Base-by-base conservation (phyloP, 257 asterid species). In the Cynanchum wilfordii region DNA sequence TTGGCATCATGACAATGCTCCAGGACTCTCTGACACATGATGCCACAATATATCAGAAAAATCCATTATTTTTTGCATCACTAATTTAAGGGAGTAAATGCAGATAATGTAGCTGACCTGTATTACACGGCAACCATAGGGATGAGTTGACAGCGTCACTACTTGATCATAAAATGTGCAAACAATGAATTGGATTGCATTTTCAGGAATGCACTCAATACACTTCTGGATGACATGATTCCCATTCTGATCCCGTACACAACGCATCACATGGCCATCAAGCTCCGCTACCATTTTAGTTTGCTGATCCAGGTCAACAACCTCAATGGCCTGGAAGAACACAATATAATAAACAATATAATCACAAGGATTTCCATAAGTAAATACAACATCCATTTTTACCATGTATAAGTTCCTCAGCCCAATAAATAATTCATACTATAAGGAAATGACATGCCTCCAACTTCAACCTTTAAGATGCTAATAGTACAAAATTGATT, bases 41-140 rank as follows among this genome's bases (percentile, higher is more conserved):
- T 40, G 59, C 24, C 67, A 15, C 69, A 75, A 16, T 7, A 74
- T 55, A 73, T 82, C 69, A 85, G 79, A 79, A 73, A 38, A 30
- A 24, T 52, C 36, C 45, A 70, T 49, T 75, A 64, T 44, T 70
- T 42, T 51, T 57, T 57, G 51, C 60, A 52, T 47, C 52, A 70
- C 70, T 36, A 36, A 47, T 58, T 22, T 33, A 15, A 57, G 47
- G 20, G 1, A 66, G 42, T 3, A 52, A 55, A 29, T 20, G 16
- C 7, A 45, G 33, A 27, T 44, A 24, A 25, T 33, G 17, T 33
- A 22, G 44, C 60, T 69, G 74, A 91, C 97, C 96, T 89, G 95
- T 84, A 91, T 88, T 57, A 91, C 96, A 54, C 96, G 90, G 77
- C 97, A 91, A 51, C 97, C 97, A 79, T 89, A 91, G 15, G 97